phyloP scores from a whole-genome alignment of 2,329 filamentous ascomycete genomes.

The Pseudopyrenochaeta lycopersici region DNA sequence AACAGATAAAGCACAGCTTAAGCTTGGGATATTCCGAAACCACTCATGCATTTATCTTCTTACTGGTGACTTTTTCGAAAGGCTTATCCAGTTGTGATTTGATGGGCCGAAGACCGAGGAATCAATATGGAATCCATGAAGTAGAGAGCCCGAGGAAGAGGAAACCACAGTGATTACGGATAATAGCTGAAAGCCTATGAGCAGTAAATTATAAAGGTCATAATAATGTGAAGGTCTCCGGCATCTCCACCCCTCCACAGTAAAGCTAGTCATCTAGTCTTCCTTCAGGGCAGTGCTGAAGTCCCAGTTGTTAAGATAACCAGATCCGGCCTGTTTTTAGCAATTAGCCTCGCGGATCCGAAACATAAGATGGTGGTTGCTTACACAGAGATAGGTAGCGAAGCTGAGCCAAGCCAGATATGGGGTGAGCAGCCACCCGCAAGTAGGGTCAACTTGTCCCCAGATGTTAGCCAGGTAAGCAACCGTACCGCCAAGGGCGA shows the following conservation, averaged over 20 bases:
- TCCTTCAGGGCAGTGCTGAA: conserved; percentile 40
- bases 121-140: too few relatives aligned
- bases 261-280: conserved; percentile 14
- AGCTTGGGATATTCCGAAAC: too few relatives aligned
- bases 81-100: too few relatives aligned
- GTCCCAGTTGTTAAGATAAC: conserved; percentile 53
- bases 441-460: conserved; percentile 74
- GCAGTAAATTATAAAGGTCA: not conserved
- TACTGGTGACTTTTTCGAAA: too few relatives aligned
- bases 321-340: conserved; percentile 41
- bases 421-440: conserved; percentile 78
- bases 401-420: conserved; percentile 89
- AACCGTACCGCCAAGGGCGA: conserved; percentile 73
- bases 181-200: too few relatives aligned
- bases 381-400: conserved; percentile 81
- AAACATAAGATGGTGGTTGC: conserved; percentile 9
- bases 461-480: conserved; percentile 79
- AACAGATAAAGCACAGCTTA: too few relatives aligned
- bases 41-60: too few relatives aligned
- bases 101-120: too few relatives aligned
- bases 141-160: too few relatives aligned
- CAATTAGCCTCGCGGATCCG: conserved; percentile 14
- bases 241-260: not conserved
- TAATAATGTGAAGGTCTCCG: not conserved
- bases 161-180: too few relatives aligned